Evolutionary conservation across 768 basidiomycete genomes (phyloP).

Genomic region (Phallus indusiatus): DNA sequence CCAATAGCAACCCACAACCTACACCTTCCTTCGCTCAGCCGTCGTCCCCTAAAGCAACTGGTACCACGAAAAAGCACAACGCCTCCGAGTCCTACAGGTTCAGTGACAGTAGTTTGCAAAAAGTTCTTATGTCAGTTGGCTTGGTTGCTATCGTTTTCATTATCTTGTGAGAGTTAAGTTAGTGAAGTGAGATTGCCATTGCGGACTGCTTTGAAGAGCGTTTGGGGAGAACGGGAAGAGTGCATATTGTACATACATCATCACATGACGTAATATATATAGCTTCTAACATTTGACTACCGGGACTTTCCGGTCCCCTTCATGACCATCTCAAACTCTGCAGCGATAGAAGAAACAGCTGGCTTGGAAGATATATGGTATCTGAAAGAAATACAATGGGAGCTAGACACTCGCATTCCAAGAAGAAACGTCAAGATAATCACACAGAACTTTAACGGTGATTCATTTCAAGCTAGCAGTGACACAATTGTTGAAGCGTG

Average conservation of each 20-base stretch:
- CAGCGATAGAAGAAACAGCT: conserved; percentile 25
- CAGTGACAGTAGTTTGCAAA: no score
- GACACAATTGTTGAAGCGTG: not conserved
- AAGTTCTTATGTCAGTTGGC: no score
- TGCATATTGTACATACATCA: no score
- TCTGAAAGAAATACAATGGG: conserved; percentile 58
- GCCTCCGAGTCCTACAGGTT: not conserved
- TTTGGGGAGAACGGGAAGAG: no score
- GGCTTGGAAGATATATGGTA: conserved; percentile 57
- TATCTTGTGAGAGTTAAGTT: no score
- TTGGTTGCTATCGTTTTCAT: no score
- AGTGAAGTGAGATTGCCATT: no score
- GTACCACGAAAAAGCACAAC: not conserved
- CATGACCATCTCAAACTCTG: not conserved
- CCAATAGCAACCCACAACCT: not conserved
- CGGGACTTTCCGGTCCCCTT: not conserved
- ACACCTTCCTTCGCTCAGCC: not conserved
- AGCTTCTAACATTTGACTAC: not conserved
- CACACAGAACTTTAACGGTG: conserved; percentile 79
- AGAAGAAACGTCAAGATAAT: conserved; percentile 47
- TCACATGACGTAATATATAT: no score
- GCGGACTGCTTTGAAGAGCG: no score
- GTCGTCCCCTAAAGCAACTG: not conserved
- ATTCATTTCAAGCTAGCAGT: not conserved
- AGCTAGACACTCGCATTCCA: conserved; percentile 10